Evolutionary conservation across 2,329 filamentous ascomycete species (phyloP).

Genomic region (Xylaria sp.): DNA sequence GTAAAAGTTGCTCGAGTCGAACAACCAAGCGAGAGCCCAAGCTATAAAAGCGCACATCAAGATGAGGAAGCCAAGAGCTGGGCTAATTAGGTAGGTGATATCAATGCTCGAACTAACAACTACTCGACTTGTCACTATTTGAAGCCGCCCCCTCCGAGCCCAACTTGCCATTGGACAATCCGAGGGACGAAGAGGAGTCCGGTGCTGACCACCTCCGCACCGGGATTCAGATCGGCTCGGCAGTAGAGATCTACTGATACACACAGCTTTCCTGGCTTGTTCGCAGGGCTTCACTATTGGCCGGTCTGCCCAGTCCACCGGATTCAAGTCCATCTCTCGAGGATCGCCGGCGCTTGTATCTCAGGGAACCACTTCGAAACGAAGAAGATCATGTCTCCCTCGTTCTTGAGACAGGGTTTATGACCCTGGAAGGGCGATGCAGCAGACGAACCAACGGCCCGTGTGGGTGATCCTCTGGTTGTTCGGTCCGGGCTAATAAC

Average conservation of each 20-base stretch:
- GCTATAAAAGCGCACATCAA: not conserved
- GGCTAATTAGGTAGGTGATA: conserved; percentile 14
- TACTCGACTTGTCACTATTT: conserved; percentile 8
- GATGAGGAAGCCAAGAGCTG: not conserved
- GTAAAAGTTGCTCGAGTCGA: not conserved
- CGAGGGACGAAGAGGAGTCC: conserved; percentile 26
- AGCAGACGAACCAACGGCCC: conserved; percentile 20
- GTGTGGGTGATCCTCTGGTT: conserved; percentile 23
- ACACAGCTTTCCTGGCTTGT: not conserved
- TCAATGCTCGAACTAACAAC: not conserved
- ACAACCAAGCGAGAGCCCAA: not conserved
- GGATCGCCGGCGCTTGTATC: not conserved
- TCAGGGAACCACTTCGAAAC: not conserved
- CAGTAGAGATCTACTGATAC: conserved; percentile 24
- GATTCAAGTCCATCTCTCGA: not conserved
- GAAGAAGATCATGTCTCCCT: not conserved
- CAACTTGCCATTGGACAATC: conserved; percentile 31
- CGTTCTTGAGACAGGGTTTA: conserved; percentile 18
- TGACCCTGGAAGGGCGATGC: conserved; percentile 20
- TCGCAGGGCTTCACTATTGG: conserved; percentile 32
- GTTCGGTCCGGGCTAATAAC: conserved; percentile 23
- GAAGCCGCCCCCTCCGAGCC: conserved; percentile 13
- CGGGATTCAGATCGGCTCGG: conserved; percentile 39
- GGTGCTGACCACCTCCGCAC: conserved; percentile 38
- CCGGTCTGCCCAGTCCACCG: conserved; percentile 17